Evolutionary conservation across 2,329 filamentous ascomycete species (phyloP).

Genomic region (Cercospora berteroae): DNA sequence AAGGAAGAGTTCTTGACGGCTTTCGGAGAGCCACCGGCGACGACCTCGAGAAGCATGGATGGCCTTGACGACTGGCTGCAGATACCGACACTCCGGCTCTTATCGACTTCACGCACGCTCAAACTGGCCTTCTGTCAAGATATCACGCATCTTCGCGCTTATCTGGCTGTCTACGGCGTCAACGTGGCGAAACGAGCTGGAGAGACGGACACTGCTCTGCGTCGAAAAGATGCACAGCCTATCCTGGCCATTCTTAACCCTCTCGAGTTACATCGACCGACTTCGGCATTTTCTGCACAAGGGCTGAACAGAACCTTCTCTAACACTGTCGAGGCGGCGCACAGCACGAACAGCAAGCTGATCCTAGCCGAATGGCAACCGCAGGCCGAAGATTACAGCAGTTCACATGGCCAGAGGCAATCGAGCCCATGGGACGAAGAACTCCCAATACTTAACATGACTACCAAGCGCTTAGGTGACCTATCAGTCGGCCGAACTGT

Average conservation of each 20-base stretch:
- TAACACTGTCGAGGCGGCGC: constrained; percentile 60
- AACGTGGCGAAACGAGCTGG: constrained; percentile 12
- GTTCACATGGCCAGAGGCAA: not conserved
- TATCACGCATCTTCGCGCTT: constrained; percentile 73
- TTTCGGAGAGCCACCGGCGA: constrained; percentile 39
- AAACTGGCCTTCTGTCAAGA: constrained; percentile 71
- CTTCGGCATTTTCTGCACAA: constrained; percentile 73
- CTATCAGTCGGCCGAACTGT: constrained; percentile 50
- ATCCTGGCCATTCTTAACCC: constrained; percentile 64
- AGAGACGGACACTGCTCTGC: constrained; percentile 12
- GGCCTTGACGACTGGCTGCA: constrained; percentile 1
- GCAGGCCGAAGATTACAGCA: not conserved
- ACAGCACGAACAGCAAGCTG: constrained; percentile 38
- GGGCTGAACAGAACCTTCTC: constrained; percentile 65
- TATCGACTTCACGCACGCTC: constrained; percentile 67
- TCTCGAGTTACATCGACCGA: constrained; percentile 63
- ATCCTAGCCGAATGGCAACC: constrained; percentile 41
- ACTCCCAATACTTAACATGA: constrained; percentile 49
- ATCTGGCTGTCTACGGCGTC: constrained; percentile 48
- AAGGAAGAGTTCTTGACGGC: constrained; percentile 63
- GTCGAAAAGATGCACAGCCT: constrained; percentile 34
- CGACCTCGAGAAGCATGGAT: not conserved
- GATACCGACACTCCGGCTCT: constrained; percentile 62
- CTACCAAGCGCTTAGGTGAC: constrained; percentile 42
- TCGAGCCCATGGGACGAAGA: constrained; percentile 45